These are phyloP conservation scores for Emiliania huxleyi DNA, from an alignment of 78 protist species.

Conservation along the genomic window DNA sequence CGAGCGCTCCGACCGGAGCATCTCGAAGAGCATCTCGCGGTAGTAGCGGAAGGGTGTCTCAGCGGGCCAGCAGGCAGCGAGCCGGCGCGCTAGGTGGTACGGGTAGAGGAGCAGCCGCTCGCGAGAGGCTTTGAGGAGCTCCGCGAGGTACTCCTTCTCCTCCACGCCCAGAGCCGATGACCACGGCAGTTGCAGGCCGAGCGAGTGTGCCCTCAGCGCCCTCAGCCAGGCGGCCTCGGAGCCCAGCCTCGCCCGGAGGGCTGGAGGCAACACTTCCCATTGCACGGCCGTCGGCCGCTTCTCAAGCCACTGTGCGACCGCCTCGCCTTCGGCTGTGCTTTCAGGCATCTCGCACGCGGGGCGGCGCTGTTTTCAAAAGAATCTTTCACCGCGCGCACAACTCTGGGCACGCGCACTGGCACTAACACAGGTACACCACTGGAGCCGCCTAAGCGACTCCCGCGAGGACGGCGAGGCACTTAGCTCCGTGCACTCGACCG, in stretches of 20 bases:
- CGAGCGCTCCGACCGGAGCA: constrained; percentile 38
- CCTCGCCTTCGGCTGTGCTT: too few relatives aligned
- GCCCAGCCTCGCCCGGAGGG: not conserved
- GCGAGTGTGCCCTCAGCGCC: not conserved
- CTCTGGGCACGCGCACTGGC: too few relatives aligned
- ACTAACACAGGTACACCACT: too few relatives aligned
- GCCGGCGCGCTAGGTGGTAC: constrained; percentile 55
- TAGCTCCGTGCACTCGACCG: too few relatives aligned
- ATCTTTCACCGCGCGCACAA: too few relatives aligned
- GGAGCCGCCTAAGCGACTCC: too few relatives aligned
- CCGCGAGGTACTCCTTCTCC: not conserved
- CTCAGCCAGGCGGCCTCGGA: not conserved
- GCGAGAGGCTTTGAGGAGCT: not conserved
- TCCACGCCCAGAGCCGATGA: not conserved
- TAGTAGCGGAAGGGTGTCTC: constrained; percentile 43
- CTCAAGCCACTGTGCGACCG: not conserved
- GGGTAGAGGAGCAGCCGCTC: constrained; percentile 52
- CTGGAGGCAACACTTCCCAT: not conserved
- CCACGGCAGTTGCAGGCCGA: not conserved
- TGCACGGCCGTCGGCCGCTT: not conserved
- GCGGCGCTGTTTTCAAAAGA: too few relatives aligned
- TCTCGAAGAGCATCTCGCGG: constrained; percentile 34
- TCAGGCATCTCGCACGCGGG: too few relatives aligned
- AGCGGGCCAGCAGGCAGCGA: constrained; percentile 3
- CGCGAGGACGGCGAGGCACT: too few relatives aligned